Base-by-base conservation (phyloP, 1,284 basidiomycete genomes). In the Sanguinoderma infundibulare region DNA sequence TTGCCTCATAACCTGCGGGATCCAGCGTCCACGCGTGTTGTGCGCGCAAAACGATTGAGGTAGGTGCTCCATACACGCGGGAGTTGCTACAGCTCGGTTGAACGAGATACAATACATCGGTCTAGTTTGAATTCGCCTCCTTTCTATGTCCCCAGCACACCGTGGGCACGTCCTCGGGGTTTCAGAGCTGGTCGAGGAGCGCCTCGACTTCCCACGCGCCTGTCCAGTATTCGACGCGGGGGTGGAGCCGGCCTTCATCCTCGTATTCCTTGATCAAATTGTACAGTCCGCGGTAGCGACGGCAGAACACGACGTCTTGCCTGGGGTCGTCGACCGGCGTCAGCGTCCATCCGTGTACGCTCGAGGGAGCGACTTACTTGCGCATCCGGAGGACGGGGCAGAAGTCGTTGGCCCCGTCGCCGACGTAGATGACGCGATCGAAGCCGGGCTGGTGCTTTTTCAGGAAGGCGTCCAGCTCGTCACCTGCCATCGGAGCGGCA, bases 151-250 rank as follows among this genome's bases (percentile, higher is more conserved):
- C 30, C 15, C 46, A 17, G 15, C 20, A 17, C 4, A 34, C 53
- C 50, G 10, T 8, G 44, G 1, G n/a, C 26, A 34, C n/a, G 7
- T 28, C 6, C 24, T n/a, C n/a, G n/a, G n/a, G n/a, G 32, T 46
- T n/a, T 67, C 68, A 77, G 54, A 87, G 74, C 56, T 77, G 77
- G 53, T 74, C 73, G 68, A 93, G 90, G 47, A 84, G 85, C 76
- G 96, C 93, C 74, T 98, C 96, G 52, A 95, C 88, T 74, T 97
- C 92, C 95, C 96, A 98, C 53, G 95, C 95, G 49, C 94, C 94
- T 14, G 86, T 87, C 95, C 96, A 98, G 70, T 92, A 89, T 69
- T 87, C 83, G 64, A 95, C 83, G 56, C 87, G 76, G 66, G 90
- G 90, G 64, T 86, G 83, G 64, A 96, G 79, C 5, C 91, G 79